A percentile compares a stretch with the other conserved stretches of the same genome.
phyloP scores from a whole-genome alignment of 2,329 filamentous ascomycete species.

The Trichoderma semiorbis region DNA sequence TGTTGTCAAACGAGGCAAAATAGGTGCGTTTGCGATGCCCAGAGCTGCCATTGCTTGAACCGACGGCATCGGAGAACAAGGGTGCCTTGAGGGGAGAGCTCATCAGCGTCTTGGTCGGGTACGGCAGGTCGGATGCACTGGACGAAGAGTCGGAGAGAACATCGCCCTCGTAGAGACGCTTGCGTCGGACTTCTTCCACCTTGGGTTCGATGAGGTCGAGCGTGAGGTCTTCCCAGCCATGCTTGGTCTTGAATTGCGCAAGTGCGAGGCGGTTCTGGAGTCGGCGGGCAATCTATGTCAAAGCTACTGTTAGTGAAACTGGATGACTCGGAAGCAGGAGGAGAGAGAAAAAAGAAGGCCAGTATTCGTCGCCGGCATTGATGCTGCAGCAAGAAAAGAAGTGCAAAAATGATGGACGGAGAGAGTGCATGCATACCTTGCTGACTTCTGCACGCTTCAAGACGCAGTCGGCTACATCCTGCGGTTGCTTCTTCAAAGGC shows the following conservation, averaged over 20 bases:
- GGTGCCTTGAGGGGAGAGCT: conserved; percentile 82
- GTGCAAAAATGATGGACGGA: background rate
- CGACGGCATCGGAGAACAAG: conserved; percentile 79
- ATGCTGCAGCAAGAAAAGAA: background rate
- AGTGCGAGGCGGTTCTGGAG: conserved; percentile 92
- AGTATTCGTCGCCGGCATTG: background rate
- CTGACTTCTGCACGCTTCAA: conserved; percentile 71
- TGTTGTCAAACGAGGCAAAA: conserved; percentile 55
- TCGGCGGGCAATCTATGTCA: conserved; percentile 76
- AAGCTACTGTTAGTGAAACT: conserved; percentile 19
- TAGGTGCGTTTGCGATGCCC: conserved; percentile 64
- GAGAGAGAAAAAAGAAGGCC: background rate
- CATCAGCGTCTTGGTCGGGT: conserved; percentile 65
- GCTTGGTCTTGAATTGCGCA: conserved; percentile 95
- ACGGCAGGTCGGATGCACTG: conserved; percentile 73
- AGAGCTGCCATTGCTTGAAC: conserved; percentile 64
- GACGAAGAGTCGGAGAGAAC: conserved; percentile 84
- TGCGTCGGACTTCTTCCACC: conserved; percentile 72
- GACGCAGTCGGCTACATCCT: conserved; percentile 64
- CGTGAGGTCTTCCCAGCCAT: conserved; percentile 89
- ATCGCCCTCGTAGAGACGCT: conserved; percentile 67
- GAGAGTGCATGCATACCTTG: conserved; percentile 55
- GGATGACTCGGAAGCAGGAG: background rate
- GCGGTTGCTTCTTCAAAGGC: conserved; percentile 60
- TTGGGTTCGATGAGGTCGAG: conserved; percentile 83